phyloP scores from a whole-genome alignment of 2,329 filamentous ascomycete genomes.

The Penicillium fuscoglaucum region DNA sequence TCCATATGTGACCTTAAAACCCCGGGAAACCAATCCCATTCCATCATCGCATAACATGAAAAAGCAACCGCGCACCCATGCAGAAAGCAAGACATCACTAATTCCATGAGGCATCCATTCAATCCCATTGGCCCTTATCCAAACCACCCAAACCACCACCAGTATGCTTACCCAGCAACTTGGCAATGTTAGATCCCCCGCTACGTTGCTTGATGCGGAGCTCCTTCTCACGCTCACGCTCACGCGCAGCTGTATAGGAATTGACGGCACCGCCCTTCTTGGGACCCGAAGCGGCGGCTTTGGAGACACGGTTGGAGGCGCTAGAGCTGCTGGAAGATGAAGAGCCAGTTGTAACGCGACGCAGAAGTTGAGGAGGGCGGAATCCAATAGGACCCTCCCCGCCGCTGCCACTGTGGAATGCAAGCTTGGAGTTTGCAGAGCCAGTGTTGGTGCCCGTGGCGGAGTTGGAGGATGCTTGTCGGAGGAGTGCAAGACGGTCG shows the following conservation, averaged over 20 bases:
- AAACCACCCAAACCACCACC: slow-evolving; percentile 41
- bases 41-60: background rate
- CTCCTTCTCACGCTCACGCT: slow-evolving; percentile 59
- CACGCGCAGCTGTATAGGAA: slow-evolving; percentile 56
- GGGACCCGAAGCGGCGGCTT: slow-evolving; percentile 48
- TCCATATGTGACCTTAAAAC: background rate
- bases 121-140: slow-evolving; percentile 46
- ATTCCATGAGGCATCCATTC: background rate
- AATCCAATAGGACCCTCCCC: slow-evolving; percentile 32
- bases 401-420: slow-evolving; percentile 33
- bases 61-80: background rate
- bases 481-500: slow-evolving; percentile 47
- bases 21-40: background rate
- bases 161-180: slow-evolving; percentile 43
- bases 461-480: slow-evolving; percentile 47
- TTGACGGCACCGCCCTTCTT: slow-evolving; percentile 62
- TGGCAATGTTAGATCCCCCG: slow-evolving; percentile 32
- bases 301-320: slow-evolving; percentile 29
- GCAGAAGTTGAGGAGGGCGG: slow-evolving; percentile 34
- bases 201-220: slow-evolving; percentile 53
- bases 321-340: slow-evolving; percentile 28
- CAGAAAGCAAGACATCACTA: background rate
- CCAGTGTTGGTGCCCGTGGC: slow-evolving; percentile 29
- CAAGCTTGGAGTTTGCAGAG: slow-evolving; percentile 30
- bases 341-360: slow-evolving; percentile 33